phyloP scores from a whole-genome alignment of 2,329 filamentous ascomycete genomes.

The Penicillium olsonii region DNA sequence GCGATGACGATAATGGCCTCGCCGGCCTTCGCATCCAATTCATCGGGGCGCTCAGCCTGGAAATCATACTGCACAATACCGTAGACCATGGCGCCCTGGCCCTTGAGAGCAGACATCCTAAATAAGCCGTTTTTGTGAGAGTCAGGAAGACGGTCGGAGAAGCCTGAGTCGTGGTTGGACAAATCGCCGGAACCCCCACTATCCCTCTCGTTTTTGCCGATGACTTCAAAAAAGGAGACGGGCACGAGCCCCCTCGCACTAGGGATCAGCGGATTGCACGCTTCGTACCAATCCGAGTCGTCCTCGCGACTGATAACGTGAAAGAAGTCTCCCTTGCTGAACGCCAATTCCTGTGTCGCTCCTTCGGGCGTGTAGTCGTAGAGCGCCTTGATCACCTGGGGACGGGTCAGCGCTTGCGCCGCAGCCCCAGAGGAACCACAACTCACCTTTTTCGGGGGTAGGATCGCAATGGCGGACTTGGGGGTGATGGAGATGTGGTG shows the following conservation, averaged over 20 bases:
- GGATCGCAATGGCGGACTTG: constrained; percentile 84
- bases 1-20: constrained; percentile 98
- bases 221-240: constrained; percentile 86
- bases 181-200: constrained; percentile 68
- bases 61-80: constrained; percentile 98
- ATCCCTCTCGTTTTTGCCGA: constrained; percentile 89
- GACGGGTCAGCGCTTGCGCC: constrained; percentile 13
- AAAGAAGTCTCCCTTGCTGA: constrained; percentile 95
- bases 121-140: constrained; percentile 29
- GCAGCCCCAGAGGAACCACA: not conserved
- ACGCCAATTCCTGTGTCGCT: constrained; percentile 74
- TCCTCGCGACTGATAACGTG: constrained; percentile 96
- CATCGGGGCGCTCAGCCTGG: constrained; percentile 89
- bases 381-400: constrained; percentile 90
- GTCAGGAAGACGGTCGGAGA: constrained; percentile 60
- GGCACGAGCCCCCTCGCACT: constrained; percentile 89
- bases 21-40: constrained; percentile 89
- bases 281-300: constrained; percentile 96
- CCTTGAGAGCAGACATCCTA: constrained; percentile 52
- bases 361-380: constrained; percentile 83
- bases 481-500: constrained; percentile 73
- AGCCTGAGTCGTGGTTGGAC: constrained; percentile 80
- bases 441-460: constrained; percentile 88
- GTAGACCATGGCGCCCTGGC: constrained; percentile 83
- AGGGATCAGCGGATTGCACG: constrained; percentile 85